Evolutionary conservation across 176 grass and related monocot species (phyloP), one percentile per base, ranked within the genome.

Genomic region (Echinochloa phyllopogon): DNA sequence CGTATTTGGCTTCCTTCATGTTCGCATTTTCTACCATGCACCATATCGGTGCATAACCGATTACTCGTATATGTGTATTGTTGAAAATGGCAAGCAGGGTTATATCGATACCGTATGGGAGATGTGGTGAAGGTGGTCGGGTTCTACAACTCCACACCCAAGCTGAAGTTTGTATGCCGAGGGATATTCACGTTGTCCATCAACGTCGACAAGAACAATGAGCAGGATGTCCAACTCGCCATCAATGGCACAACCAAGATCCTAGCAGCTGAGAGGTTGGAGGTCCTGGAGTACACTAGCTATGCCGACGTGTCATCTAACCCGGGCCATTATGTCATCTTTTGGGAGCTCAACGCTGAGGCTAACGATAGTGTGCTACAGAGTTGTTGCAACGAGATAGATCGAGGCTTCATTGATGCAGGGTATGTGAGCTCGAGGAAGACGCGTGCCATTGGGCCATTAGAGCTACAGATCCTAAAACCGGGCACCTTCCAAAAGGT

Each of bases 141-240:
- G 6, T 98, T 95, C 53, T 58, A 98, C 91, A 95, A 98, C 87
- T 86, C 87, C 23, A 87, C 93, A 6, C 95, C 95, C 20, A 89
- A 92, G 89, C 89, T 98, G 43, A 93, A 90, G 87, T 98, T 95
- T 72, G 24, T 92, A 55, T 90, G 91, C 85, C 68, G 93, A 6
- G 81, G 91, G 5, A 86, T 82, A 60, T 82, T 95, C 20, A 50
- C 83, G 77, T 83, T 98, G 60, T 85, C 33, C 40, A 88, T 98
- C 91, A 98, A 98, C 76, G 92, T 95, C 52, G 95, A 98, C 91
- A 98, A 95, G 83, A 98, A 95, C 89, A 98, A 79, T 15, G 93
- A 98, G 84, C 85, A 85, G 75, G 93, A 98, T 83, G 87, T 98
- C 15, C 91, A 98, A 72, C 61, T 94, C 5, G 87, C 89, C 20